Evolutionary conservation across 1,284 basidiomycete species (phyloP), one percentile per base, ranked within the genome.

Genomic region (Xerocomus amazonicus): DNA sequence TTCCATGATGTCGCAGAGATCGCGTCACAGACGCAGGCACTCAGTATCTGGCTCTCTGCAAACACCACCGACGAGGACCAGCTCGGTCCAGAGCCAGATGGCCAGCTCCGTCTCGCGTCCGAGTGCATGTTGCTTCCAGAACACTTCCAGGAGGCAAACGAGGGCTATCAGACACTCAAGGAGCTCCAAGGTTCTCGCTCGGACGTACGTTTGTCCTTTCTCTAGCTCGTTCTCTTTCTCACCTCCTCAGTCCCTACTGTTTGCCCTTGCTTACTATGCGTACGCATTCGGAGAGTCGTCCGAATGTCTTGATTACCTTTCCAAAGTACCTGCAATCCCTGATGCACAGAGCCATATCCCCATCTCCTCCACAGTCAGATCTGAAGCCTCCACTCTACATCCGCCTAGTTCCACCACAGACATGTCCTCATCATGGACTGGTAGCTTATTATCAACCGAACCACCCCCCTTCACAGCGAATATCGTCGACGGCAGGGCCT

Each of bases 261-360:
- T 89, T 47, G 75, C 79, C 0, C 69, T 87, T 36, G 90, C 87
- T 3, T 91, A 89, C 66, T 84, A 87, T 58, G 80, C 83, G 3
- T 90, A 89, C 65, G 86, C 90, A 0, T 69, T 92, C 3, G 81
- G 82, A 29, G 73, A 79, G 16, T 83, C 83, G 14, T 66, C 74
- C 3, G 78, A 81, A 47, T 90, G 87, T 49, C 69, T 93, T 16
- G 59, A 69, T 2, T 71, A 84, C 47, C 74, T 90, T 7, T 67
- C 72, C 23, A 69, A 73, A 52, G 76, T 89, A 12, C 76, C 81
- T 32, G 77, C 81, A 58, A 66, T 81, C 19, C 58, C 71, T 13
- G 73, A 80, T 56, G 66, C 77, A 28, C 74, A 75, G 55, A 72
- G 69, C 46, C 78, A 78, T 55, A 74, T 81, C 32, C 76, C 78